Evolutionary conservation across 2,329 filamentous ascomycete genomes (phyloP), one percentile per base, ranked within the genome.

Genomic region (Metarhizium rileyi): DNA sequence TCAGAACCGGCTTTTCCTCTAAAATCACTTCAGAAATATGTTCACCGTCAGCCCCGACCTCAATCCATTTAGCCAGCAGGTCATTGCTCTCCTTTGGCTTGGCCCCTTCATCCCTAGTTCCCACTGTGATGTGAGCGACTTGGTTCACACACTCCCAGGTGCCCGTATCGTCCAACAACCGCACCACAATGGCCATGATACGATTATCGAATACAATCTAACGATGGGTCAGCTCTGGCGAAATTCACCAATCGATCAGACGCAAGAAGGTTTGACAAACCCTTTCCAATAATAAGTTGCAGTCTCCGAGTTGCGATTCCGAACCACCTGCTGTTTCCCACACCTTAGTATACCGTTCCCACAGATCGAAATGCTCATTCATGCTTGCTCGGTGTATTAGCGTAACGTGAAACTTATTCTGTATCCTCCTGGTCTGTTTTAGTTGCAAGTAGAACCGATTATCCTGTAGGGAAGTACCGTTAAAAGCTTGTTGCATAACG

Each of bases 71-170:
- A 55, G 75, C 75, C 51, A 98, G 66, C 61, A 98, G 59, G 52
- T 88, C 83, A 62, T 98, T 98, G 70, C 90, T 95, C 72, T 98
- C 91, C 67, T 87, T 90, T 0, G 93, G 91, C 71, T 96, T 97
- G 60, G 97, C 80, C 7, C 74, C 66, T 44, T 74, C 67, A 56
- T 83, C 78, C 9, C 82, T 80, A 0, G 93, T 98, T 20, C 93
- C 93, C 7, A 97, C 75, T 0, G 93, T 98, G 52, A 98, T 80
- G 64, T 98, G 93, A 10, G 90, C 82, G 28, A 94, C 75, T 14
- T 75, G 68, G 62, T 98, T 98, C 41, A 80, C 77, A 53, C 84
- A 91, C 49, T 81, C 73, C 81, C 83, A 87, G 44, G 70, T 70
- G 41, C 63, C 68, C 53, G 66, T 69, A 14, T 77, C 68, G 50